Percentiles rank a stretch among this genome's conserved stretches.
phyloP scores from a whole-genome alignment of 306 rosid species.

The Malus orientalis region DNA sequence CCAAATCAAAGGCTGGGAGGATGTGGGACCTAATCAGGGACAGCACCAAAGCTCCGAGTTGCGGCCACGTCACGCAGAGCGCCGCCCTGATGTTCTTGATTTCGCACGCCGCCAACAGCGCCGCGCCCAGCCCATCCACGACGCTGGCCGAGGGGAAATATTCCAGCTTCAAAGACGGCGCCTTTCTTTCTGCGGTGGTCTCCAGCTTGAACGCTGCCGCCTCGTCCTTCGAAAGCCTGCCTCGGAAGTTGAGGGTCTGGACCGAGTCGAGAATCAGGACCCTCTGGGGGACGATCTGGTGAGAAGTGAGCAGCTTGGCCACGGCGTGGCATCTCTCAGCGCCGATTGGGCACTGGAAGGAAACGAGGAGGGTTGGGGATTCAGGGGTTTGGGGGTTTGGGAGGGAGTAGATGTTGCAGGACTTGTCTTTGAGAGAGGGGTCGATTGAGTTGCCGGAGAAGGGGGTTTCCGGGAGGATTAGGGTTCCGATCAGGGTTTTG shows the following conservation, averaged over 20 bases:
- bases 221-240: conserved; percentile 47
- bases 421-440: conserved; percentile 37
- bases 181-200: conserved; percentile 42
- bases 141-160: conserved; percentile 82
- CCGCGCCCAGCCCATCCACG: conserved; percentile 70
- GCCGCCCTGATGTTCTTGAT: conserved; percentile 44
- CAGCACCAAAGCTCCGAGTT: conserved; percentile 40
- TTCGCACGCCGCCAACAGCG: conserved; percentile 61
- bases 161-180: conserved; percentile 29
- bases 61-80: conserved; percentile 74
- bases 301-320: conserved; percentile 38
- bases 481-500: conserved; percentile 46
- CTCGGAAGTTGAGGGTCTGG: conserved; percentile 43
- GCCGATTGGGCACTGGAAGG: conserved; percentile 31
- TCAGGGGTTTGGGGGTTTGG: background rate
- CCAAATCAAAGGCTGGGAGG: conserved; percentile 40
- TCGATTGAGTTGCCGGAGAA: conserved; percentile 37
- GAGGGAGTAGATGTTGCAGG: conserved; percentile 41
- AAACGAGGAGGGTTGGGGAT: conserved; percentile 29
- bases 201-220: conserved; percentile 65
- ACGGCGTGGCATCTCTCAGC: conserved; percentile 43
- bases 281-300: conserved; percentile 33
- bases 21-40: conserved; percentile 36
- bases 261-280: conserved; percentile 57
- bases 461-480: conserved; percentile 56